Evolutionary conservation across 257 asterid genomes (phyloP).

Genomic region (Linaria vulgaris): DNA sequence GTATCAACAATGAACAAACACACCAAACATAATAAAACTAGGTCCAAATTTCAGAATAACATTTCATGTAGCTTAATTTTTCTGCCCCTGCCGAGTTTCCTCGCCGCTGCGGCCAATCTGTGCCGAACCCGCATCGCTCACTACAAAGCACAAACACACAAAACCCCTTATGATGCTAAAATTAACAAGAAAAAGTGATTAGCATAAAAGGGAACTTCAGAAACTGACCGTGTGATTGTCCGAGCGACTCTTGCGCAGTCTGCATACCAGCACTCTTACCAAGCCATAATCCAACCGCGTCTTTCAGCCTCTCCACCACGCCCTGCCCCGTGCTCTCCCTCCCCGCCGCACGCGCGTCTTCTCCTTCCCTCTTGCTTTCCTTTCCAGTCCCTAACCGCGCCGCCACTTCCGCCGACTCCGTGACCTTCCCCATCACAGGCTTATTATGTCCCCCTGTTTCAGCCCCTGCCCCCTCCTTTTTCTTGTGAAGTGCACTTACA

Average conservation of each 20-base stretch:
- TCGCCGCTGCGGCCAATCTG: neutral
- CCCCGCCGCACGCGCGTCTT: slow-evolving; percentile 33
- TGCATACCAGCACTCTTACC: slow-evolving; percentile 44
- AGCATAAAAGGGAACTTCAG: no score
- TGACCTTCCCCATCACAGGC: slow-evolving; percentile 38
- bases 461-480: slow-evolving; percentile 34
- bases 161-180: neutral
- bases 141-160: neutral
- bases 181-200: no score
- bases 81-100: slow-evolving; percentile 21
- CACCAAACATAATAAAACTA: no score
- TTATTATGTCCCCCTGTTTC: slow-evolving; percentile 19
- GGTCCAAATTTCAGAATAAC: no score
- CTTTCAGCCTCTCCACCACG: slow-evolving; percentile 50
- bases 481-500: slow-evolving; percentile 38
- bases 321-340: slow-evolving; percentile 42
- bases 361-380: slow-evolving; percentile 40
- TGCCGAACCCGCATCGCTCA: slow-evolving; percentile 8
- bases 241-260: slow-evolving; percentile 30
- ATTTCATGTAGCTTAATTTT: slow-evolving; percentile 12
- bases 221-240: slow-evolving; percentile 29
- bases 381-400: slow-evolving; percentile 38
- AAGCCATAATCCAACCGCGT: slow-evolving; percentile 58
- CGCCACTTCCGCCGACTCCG: slow-evolving; percentile 51
- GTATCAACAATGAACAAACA: no score